Conservation (phyloP, 352 stramenopile species). For the Pythium pyrilobum region DNA sequence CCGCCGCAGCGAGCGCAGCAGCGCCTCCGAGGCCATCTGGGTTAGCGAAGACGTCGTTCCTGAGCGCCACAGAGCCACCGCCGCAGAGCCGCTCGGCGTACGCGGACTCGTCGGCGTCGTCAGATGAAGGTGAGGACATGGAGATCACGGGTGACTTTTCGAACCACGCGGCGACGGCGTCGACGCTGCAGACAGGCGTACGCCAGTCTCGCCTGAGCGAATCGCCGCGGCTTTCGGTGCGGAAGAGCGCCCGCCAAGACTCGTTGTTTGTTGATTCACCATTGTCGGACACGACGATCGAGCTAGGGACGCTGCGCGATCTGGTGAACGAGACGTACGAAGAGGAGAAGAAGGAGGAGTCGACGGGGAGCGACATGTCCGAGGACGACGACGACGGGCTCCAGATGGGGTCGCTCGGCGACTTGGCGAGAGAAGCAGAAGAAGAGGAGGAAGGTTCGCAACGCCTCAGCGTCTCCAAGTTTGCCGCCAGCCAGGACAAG, state of each 20-base stretch:
- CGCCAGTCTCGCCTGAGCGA: slow-evolving; percentile 2
- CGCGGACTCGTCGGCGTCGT: slow-evolving; percentile 73
- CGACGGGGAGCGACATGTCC: background rate
- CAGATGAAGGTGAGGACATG: slow-evolving; percentile 80
- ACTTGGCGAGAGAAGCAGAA: slow-evolving; percentile 23
- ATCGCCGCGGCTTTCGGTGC: slow-evolving; percentile 13
- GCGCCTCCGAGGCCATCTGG: slow-evolving; percentile 27
- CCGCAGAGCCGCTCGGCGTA: slow-evolving; percentile 37
- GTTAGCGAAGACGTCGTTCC: slow-evolving; percentile 35
- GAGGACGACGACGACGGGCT: slow-evolving; percentile 5
- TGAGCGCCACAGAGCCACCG: slow-evolving; percentile 22
- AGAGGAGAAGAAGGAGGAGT: background rate
- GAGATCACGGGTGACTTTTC: slow-evolving; percentile 82
- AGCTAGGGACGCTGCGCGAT: slow-evolving; percentile 54
- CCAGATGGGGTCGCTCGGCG: slow-evolving; percentile 12
- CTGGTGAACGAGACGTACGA: slow-evolving; percentile 43
- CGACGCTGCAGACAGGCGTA: slow-evolving; percentile 2
- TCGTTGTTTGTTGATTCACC: slow-evolving; percentile 25
- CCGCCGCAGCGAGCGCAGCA: slow-evolving; percentile 1
- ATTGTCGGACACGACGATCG: slow-evolving; percentile 42
- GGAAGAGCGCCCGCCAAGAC: slow-evolving; percentile 9
- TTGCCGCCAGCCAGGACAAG: slow-evolving; percentile 2
- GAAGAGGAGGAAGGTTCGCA: slow-evolving; percentile 10
- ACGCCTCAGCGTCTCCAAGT: background rate
- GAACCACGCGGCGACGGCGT: slow-evolving; percentile 27